These are phyloP conservation scores for Podaxis sp. DNA, from an alignment of 768 basidiomycete genomes.

Conservation along the genomic window DNA sequence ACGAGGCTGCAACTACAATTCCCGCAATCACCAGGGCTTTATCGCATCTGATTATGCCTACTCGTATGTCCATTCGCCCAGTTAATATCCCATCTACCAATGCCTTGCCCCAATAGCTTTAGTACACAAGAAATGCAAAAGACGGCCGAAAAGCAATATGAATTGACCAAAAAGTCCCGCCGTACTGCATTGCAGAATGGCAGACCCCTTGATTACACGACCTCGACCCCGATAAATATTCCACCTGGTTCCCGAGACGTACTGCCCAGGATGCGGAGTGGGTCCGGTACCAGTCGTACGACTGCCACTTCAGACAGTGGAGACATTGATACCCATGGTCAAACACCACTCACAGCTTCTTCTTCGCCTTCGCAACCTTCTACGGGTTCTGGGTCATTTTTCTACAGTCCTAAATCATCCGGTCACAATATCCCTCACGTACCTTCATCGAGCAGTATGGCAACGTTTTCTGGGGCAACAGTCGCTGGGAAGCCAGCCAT, in stretches of 20 bases:
- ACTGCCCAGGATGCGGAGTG: slow-evolving; percentile 67
- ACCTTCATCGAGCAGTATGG: slow-evolving; percentile 30
- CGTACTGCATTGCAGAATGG: slow-evolving; percentile 28
- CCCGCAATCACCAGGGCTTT: slow-evolving; percentile 89
- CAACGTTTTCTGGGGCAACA: slow-evolving; percentile 25
- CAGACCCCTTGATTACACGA: slow-evolving; percentile 3
- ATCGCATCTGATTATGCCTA: slow-evolving; percentile 93
- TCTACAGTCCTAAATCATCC: slow-evolving; percentile 30
- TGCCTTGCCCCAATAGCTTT: slow-evolving; percentile 41
- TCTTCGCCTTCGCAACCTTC: slow-evolving; percentile 64
- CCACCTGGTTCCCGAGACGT: slow-evolving; percentile 46
- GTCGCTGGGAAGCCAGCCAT: not conserved
- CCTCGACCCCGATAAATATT: slow-evolving; percentile 36
- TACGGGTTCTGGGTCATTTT: slow-evolving; percentile 43
- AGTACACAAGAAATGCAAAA: slow-evolving; percentile 81
- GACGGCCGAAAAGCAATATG: slow-evolving; percentile 75
- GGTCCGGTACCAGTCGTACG: slow-evolving; percentile 78
- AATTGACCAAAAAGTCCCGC: slow-evolving; percentile 75
- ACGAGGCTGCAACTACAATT: slow-evolving; percentile 80
- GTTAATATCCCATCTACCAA: not conserved
- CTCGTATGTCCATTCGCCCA: slow-evolving; percentile 49
- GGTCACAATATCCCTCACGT: slow-evolving; percentile 29
- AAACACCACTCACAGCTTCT: slow-evolving; percentile 57
- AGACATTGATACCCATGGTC: slow-evolving; percentile 53
- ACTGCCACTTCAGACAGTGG: slow-evolving; percentile 76